Evolutionary conservation across 345 rosid species (phyloP), one percentile per base, ranked within the genome.

Genomic region (Crucihimalaya himalaica): DNA sequence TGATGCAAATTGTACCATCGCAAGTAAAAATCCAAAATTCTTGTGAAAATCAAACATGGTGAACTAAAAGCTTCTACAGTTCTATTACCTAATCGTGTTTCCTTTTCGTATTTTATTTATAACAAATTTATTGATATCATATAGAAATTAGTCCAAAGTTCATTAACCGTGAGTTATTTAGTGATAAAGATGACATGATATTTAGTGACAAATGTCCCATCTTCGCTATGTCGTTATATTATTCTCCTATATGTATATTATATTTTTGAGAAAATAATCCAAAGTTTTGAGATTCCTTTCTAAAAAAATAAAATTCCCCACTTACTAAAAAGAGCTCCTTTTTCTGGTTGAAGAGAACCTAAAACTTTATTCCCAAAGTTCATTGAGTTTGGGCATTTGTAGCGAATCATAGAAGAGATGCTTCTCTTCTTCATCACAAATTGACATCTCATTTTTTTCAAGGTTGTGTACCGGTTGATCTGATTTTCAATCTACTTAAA

Each of bases 281-380:
- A 51, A 60, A 68, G 63, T 60, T 51, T 8, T 27, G 28, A 64
- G 45, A 59, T 68, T 75, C 74, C 51, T 16, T 35, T 42, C 20
- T 68, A 53, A 6, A 2, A 43, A 40, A 52, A 39, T 14, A 43
- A 60, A 75, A 39, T 14, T 68, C 53, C 59, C 56, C 63, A 42
- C 27, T 50, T 48, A 61, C 63, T 50, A 43, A 68, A 53, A 29
- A 67, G 45, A 69, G 58, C 65, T 62, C 27, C 19, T 69, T 75
- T 75, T 69, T 62, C 13, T 31, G 34, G 13, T 13, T 34, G 58
- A 68, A 53, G 74, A 69, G 70, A 76, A 76, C 74, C 37, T 53
- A 69, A 43, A 76, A 10, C 74, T 69, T 43, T 76, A 76, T 68
- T 75, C 74, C 48, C 63, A 43, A 61, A 68, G 74, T 32, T 21